Base-by-base conservation (phyloP, 2,329 filamentous ascomycete genomes). In the Fusarium praegraminearum region DNA sequence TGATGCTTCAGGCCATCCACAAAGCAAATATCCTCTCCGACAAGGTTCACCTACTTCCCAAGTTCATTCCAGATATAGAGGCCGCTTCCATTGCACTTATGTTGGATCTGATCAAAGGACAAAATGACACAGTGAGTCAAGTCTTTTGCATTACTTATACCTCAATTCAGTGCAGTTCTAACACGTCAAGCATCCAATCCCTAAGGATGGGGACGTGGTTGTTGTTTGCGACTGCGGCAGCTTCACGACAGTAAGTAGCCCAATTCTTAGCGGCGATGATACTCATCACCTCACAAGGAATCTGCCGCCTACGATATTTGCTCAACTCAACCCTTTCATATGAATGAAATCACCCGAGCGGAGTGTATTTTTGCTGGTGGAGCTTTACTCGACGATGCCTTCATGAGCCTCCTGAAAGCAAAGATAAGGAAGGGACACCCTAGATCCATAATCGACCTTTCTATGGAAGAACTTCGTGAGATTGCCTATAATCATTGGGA, bases 171-270 rank as follows among this genome's bases (percentile, higher is more conserved):
- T 15, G 10, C 22, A 28, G 8, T 16, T 33, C 41, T 41, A 33
- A 49, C 16, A 24, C 0, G 9, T n/a, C 7, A 7, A 40, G 35
- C 12, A 18, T 35, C 38, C 28, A 18, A 15, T 11, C 5, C 6
- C 43, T 5, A 7, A 54, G 15, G 7, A 41, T 7, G 58, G 53
- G 2, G 38, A 63, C 26, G 15, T 24, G 8, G 13, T 47, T 12
- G 16, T 63, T 13, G 11, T 54, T 13, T 62, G 36, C 11, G 32
- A 63, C 5, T 50, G 47, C 8, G 53, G 49, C 3, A 24, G 40
- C 2, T 35, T 41, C 22, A 66, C 38, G 1, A 16, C 16, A 1
- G 58, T 63, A 20, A 51, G 54, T 55, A 18, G 5, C 33, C n/a
- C 26, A 4, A n/a, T 16, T 24, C 11, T 24, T 16, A 11, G 11